These are phyloP conservation scores for Suhomyces wounanorum DNA, from an alignment of 1,139 yeast genomes.

Conservation along the genomic window DNA sequence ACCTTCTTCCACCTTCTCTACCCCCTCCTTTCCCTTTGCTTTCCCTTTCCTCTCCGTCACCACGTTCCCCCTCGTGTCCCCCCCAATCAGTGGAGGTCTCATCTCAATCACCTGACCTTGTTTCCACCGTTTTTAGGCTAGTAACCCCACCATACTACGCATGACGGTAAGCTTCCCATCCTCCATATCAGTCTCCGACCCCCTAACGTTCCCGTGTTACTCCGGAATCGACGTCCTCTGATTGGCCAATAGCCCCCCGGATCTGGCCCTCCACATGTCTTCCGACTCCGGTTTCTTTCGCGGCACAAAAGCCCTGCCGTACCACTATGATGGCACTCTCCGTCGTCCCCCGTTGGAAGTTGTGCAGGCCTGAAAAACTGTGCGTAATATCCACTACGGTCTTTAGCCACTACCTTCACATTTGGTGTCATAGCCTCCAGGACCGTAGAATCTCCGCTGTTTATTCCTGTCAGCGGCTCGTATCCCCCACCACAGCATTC, in stretches of 20 bases:
- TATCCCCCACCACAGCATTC: background rate
- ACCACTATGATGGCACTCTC: background rate
- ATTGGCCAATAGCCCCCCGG: background rate
- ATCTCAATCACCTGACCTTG: background rate
- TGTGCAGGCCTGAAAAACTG: constrained; percentile 3
- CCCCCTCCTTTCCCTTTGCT: background rate
- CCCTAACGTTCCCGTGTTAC: too few relatives aligned
- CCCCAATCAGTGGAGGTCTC: background rate
- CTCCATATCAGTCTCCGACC: too few relatives aligned
- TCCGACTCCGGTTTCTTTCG: background rate
- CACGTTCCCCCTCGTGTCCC: background rate
- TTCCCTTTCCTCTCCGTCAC: background rate
- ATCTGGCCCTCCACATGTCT: background rate
- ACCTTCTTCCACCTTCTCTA: background rate
- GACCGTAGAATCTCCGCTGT: background rate
- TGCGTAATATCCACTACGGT: constrained; percentile 1
- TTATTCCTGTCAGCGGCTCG: background rate
- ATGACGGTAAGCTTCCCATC: background rate
- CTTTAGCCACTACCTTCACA: background rate
- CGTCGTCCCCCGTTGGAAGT: background rate
- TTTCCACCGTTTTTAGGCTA: background rate
- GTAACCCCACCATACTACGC: constrained; percentile 8
- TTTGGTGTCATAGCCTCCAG: background rate
- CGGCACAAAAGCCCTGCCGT: background rate
- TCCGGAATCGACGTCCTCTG: background rate